phyloP scores from a whole-genome alignment of 805 yeast genomes.

The Sugiyamaella americana region DNA sequence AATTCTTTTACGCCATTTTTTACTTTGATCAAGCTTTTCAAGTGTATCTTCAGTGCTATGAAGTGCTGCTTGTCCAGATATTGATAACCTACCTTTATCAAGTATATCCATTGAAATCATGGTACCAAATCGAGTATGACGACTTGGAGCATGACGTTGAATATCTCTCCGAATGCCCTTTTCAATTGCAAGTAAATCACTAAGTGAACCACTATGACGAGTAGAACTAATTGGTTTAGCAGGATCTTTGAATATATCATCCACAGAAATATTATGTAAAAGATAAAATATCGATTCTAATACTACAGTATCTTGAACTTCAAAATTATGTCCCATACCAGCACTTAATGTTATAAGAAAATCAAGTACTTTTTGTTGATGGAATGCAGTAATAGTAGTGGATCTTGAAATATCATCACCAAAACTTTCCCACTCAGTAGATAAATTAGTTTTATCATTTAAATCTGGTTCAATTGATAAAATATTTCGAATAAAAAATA shows the following conservation, averaged over 20 bases:
- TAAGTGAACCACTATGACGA: conserved; percentile 17
- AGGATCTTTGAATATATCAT: conserved; percentile 19
- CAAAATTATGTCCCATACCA: conserved; percentile 58
- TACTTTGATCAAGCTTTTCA: conserved; percentile 58
- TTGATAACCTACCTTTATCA: conserved; percentile 52
- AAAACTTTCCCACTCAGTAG: conserved; percentile 61
- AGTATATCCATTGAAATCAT: conserved; percentile 63
- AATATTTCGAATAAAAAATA: conserved; percentile 73
- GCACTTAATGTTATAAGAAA: conserved; percentile 67
- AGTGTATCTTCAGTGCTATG: conserved; percentile 47
- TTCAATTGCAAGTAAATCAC: conserved; percentile 56
- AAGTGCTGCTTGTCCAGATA: conserved; percentile 69
- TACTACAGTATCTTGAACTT: conserved; percentile 53
- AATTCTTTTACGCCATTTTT: conserved; percentile 50
- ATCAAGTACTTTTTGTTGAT: conserved; percentile 65
- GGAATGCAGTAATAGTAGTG: conserved; percentile 51
- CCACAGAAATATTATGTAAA: conserved; percentile 48
- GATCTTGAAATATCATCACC: conserved; percentile 64
- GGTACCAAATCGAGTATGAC: conserved; percentile 92
- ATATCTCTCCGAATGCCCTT: conserved; percentile 44
- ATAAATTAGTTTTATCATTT: conserved; percentile 47
- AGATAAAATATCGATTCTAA: conserved; percentile 66
- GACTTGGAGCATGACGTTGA: conserved; percentile 48
- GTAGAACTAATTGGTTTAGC: not conserved
- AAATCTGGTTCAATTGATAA: conserved; percentile 69